These are phyloP conservation scores for Holtermannia corniformis DNA, from an alignment of 768 basidiomycete species.

Conservation along the genomic window DNA sequence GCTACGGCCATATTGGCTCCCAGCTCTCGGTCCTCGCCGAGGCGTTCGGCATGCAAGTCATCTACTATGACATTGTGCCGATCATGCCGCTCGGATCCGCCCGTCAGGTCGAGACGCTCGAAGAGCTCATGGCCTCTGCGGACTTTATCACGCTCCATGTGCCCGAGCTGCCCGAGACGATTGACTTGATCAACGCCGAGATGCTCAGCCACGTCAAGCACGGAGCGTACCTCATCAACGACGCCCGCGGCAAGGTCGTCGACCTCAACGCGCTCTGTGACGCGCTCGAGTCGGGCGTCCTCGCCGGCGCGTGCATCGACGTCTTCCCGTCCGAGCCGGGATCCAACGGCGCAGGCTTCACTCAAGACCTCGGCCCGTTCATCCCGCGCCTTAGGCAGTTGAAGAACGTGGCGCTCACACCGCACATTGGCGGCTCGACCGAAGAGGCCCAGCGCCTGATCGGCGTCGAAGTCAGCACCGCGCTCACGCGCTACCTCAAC, in stretches of 20 bases:
- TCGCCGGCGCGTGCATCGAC: conserved; percentile 86
- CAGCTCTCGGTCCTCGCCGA: conserved; percentile 96
- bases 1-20: conserved; percentile 96
- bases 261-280: conserved; percentile 84
- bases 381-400: conserved; percentile 61
- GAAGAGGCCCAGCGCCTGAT: conserved; percentile 98
- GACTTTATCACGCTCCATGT: conserved; percentile 97
- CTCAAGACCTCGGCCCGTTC: conserved; percentile 81
- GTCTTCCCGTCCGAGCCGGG: conserved; percentile 92
- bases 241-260: conserved; percentile 89
- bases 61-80: conserved; percentile 91
- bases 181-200: conserved; percentile 72
- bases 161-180: conserved; percentile 91
- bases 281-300: conserved; percentile 70
- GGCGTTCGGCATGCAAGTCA: conserved; percentile 86
- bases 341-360: conserved; percentile 76
- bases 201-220: conserved; percentile 87
- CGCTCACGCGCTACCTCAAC: conserved; percentile 79
- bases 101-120: conserved; percentile 72
- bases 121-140: conserved; percentile 60
- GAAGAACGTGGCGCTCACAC: conserved; percentile 90
- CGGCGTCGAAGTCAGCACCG: conserved; percentile 81
- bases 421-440: conserved; percentile 97
- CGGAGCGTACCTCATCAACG: conserved; percentile 93
- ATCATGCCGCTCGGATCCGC: conserved; percentile 97